Evolutionary conservation across 108 stramenopile genomes (phyloP).

Genomic region (Stephanodiscus triporus): DNA sequence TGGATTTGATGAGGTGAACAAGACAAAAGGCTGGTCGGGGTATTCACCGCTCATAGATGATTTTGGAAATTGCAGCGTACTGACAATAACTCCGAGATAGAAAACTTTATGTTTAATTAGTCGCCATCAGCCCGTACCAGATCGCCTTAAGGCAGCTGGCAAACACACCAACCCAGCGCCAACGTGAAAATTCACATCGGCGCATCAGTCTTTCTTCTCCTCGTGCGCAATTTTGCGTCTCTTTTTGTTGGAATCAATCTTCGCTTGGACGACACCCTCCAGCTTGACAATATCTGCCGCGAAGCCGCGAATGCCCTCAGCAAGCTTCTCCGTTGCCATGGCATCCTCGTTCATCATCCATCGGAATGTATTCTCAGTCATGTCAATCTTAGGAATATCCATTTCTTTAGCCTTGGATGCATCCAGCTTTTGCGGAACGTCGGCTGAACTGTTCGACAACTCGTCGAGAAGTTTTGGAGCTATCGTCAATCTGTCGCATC

Average conservation of each 20-base stretch:
- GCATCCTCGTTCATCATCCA: slow-evolving; percentile 97
- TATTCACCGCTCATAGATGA: slow-evolving; percentile 81
- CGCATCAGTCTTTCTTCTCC: neutral
- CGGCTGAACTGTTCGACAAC: slow-evolving; percentile 42
- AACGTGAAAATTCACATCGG: neutral
- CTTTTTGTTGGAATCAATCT: slow-evolving; percentile 53
- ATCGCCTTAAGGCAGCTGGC: neutral
- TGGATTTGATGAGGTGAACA: slow-evolving; percentile 62
- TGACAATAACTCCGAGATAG: slow-evolving; percentile 51
- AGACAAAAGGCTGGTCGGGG: slow-evolving; percentile 81
- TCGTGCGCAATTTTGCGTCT: slow-evolving; percentile 2
- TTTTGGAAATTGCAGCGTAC: slow-evolving; percentile 81
- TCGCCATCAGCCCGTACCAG: neutral
- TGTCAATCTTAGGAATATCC: slow-evolving; percentile 81
- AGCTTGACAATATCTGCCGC: slow-evolving; percentile 93
- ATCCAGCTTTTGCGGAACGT: slow-evolving; percentile 68
- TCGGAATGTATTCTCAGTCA: slow-evolving; percentile 91
- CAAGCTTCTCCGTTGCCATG: slow-evolving; percentile 99
- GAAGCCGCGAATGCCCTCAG: slow-evolving; percentile 97
- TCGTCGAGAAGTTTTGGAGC: slow-evolving; percentile 81
- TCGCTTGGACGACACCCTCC: slow-evolving; percentile 87
- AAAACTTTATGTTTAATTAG: slow-evolving; percentile 4
- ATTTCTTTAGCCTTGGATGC: slow-evolving; percentile 57
- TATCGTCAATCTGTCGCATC: slow-evolving; percentile 91
- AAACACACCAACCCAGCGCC: neutral